Conservation (phyloP, 1,284 basidiomycete genomes). For the Austroboletus rostrupii region DNA sequence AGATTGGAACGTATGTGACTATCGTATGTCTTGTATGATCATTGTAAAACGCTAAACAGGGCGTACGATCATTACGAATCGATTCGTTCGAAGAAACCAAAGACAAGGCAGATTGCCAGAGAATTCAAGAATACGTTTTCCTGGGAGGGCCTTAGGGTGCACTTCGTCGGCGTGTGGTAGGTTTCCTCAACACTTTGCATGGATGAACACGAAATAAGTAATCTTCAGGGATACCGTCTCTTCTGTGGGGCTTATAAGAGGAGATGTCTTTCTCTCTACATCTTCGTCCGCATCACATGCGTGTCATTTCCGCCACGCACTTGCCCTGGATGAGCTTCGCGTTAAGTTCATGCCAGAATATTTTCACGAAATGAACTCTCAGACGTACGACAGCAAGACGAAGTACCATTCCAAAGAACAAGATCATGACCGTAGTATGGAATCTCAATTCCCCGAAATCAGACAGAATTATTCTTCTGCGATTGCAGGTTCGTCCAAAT, state of each 20-base stretch:
- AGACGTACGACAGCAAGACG: neutral
- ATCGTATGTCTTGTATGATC: too few species aligned
- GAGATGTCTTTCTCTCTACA: conserved; percentile 20
- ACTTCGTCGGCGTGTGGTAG: conserved; percentile 34
- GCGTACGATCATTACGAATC: conserved; percentile 22
- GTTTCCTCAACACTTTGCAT: neutral
- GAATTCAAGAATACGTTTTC: conserved; percentile 22
- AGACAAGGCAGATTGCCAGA: conserved; percentile 12
- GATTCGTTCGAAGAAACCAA: conserved; percentile 6
- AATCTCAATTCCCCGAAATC: too few species aligned
- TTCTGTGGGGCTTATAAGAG: conserved; percentile 28
- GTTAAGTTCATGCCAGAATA: conserved; percentile 37
- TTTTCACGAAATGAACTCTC: conserved; percentile 15
- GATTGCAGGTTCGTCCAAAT: too few species aligned
- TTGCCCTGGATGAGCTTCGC: conserved; percentile 33
- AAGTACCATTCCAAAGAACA: neutral
- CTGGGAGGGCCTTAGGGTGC: conserved; percentile 18
- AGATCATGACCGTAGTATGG: neutral
- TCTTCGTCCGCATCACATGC: conserved; percentile 18
- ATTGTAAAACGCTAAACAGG: neutral
- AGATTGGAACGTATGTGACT: neutral
- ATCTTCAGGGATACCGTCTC: conserved; percentile 23
- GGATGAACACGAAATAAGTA: neutral
- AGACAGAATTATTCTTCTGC: too few species aligned
- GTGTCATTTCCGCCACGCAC: conserved; percentile 23